Evolutionary conservation across 2,329 filamentous ascomycete species (phyloP).

Genomic region (Lachnellula cervina): DNA sequence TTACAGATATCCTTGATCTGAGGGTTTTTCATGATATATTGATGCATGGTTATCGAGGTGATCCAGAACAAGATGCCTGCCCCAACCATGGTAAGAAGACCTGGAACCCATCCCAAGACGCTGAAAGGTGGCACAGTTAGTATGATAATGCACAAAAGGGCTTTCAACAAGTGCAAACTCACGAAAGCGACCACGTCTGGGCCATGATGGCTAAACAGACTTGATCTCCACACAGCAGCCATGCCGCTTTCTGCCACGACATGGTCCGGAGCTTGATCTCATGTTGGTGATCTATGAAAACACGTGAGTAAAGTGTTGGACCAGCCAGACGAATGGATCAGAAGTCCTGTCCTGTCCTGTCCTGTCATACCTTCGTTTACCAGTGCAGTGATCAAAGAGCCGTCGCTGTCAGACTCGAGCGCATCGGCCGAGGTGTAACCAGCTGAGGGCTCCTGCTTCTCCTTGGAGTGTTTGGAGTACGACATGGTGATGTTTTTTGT

Average conservation of each 20-base stretch:
- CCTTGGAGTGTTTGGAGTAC: not conserved
- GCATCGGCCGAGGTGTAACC: not conserved
- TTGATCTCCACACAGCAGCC: conserved; percentile 43
- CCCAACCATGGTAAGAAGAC: conserved; percentile 43
- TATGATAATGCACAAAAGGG: not conserved
- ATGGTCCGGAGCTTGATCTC: conserved; percentile 49
- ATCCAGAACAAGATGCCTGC: conserved; percentile 44
- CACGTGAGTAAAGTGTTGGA: not conserved
- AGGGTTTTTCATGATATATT: conserved; percentile 47
- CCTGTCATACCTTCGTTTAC: conserved; percentile 25
- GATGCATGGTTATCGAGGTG: conserved; percentile 47
- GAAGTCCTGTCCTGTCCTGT: not conserved
- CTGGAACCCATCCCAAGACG: conserved; percentile 43
- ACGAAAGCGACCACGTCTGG: conserved; percentile 46
- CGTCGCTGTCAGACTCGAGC: conserved; percentile 7
- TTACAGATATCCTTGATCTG: conserved; percentile 45
- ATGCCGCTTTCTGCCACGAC: conserved; percentile 48
- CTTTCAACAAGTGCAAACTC: conserved; percentile 16
- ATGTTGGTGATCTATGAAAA: conserved; percentile 37
- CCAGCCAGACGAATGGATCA: not conserved
- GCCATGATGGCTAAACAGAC: conserved; percentile 49
- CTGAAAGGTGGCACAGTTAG: conserved; percentile 16
- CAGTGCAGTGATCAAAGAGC: conserved; percentile 22
- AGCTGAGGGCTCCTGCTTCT: conserved; percentile 4
- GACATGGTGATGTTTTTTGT: not conserved